phyloP scores from a whole-genome alignment of 257 asterid species.

The Forsythia suspensa region DNA sequence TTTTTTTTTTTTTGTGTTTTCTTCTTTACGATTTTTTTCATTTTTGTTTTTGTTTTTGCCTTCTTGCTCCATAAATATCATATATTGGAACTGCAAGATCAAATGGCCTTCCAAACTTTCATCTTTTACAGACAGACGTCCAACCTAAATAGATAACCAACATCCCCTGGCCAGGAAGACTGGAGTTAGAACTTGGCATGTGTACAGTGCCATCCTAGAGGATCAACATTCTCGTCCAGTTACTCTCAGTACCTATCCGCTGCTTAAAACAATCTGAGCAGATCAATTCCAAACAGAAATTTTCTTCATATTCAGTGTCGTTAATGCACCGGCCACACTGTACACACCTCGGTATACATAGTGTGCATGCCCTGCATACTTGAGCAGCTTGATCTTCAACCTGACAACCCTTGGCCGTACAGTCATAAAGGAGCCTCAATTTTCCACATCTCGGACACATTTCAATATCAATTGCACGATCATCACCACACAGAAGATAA shows the following conservation, averaged over 20 bases:
- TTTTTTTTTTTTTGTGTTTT: not conserved
- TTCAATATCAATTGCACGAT: constrained; percentile 73
- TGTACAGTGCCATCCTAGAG: constrained; percentile 5
- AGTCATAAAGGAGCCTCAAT: constrained; percentile 69
- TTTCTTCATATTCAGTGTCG: constrained; percentile 66
- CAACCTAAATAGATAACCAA: not conserved
- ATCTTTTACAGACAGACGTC: not conserved
- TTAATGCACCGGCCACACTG: constrained; percentile 75
- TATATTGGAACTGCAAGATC: not conserved
- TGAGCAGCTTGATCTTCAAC: constrained; percentile 38
- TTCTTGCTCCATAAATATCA: not conserved
- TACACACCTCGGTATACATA: constrained; percentile 70
- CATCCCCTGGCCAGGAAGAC: not conserved
- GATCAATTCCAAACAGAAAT: constrained; percentile 62
- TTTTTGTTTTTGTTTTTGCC: not conserved
- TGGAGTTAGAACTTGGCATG: not conserved
- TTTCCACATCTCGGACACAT: constrained; percentile 73
- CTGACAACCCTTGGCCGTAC: constrained; percentile 71
- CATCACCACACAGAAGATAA: constrained; percentile 65
- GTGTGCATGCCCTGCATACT: constrained; percentile 69
- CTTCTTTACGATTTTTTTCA: not conserved
- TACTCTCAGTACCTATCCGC: constrained; percentile 24
- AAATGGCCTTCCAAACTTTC: not conserved
- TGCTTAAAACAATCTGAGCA: constrained; percentile 61
- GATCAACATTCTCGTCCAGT: constrained; percentile 25